Evolutionary conservation across 306 rosid species (phyloP).

Genomic region (Parietaria judaica): DNA sequence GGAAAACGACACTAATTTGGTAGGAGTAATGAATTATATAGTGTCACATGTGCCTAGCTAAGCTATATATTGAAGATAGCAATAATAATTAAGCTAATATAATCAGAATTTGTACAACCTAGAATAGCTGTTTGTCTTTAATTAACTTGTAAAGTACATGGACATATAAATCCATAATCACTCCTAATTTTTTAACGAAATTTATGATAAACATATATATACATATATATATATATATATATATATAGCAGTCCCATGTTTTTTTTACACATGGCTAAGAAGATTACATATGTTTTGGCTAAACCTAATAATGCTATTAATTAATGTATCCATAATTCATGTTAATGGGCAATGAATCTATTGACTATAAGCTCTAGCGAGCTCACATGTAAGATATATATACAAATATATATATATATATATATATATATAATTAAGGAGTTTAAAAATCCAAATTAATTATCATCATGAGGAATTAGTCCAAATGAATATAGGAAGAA

Average conservation of each 20-base stretch:
- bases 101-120: not conserved
- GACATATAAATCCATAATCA: no score
- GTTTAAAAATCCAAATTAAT: not conserved
- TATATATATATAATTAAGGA: not conserved
- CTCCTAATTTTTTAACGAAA: no score
- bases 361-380: not conserved
- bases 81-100: not conserved
- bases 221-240: no score
- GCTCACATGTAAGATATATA: conserved; percentile 1
- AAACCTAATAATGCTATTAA: not conserved
- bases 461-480: not conserved
- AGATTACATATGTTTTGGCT: not conserved
- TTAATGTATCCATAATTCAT: no score
- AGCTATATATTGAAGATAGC: not conserved
- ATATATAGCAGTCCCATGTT: no score
- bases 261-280: conserved; percentile 8
- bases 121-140: conserved; percentile 4
- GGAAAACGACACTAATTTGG: conserved; percentile 2
- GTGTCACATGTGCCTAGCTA: conserved; percentile 16
- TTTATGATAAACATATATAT: no score
- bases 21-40: not conserved
- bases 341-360: conserved; percentile 6
- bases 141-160: not conserved
- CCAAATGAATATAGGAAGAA: no score
- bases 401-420: not conserved